These are phyloP conservation scores for Neophaeococcomyces mojaviensis DNA, from an alignment of 2,329 filamentous ascomycete genomes.

Conservation along the genomic window DNA sequence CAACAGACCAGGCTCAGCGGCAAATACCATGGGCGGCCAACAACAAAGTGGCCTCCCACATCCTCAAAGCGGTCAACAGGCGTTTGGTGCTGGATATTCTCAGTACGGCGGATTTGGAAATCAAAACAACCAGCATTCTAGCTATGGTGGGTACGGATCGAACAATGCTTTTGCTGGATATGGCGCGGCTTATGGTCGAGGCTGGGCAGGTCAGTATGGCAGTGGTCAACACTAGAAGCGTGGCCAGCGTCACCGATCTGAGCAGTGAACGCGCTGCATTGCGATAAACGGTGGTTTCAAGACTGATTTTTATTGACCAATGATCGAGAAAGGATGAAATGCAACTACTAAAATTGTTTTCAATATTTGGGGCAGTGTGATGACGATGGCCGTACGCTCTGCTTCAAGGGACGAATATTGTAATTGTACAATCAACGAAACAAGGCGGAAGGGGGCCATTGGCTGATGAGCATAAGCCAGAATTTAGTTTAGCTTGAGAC, in stretches of 20 bases:
- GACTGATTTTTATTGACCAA: neutral
- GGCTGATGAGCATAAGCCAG: constrained; percentile 5
- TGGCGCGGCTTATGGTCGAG: constrained; percentile 19
- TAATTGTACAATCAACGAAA: constrained; percentile 9
- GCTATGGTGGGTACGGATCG: constrained; percentile 20
- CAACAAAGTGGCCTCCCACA: constrained; percentile 24
- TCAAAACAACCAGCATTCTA: constrained; percentile 17
- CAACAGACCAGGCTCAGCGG: constrained; percentile 55
- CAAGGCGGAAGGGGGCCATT: neutral
- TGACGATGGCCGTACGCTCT: constrained; percentile 1
- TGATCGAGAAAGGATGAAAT: neutral
- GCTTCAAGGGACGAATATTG: neutral
- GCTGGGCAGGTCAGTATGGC: constrained; percentile 8
- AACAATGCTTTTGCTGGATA: constrained; percentile 22
- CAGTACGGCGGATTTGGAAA: constrained; percentile 21
- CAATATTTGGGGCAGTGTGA: constrained; percentile 5
- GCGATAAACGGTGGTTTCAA: neutral
- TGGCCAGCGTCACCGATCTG: neutral
- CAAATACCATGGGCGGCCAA: constrained; percentile 50
- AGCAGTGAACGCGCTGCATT: neutral
- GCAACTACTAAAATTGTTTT: constrained; percentile 1
- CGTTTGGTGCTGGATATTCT: constrained; percentile 22
- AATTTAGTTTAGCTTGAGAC: constrained; percentile 4
- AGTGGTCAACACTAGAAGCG: constrained; percentile 10
- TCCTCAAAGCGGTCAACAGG: constrained; percentile 32